Percentiles rank a stretch among this genome's conserved stretches.
Conservation (phyloP, 176 grass and related monocot species). For the Canna indica region DNA sequence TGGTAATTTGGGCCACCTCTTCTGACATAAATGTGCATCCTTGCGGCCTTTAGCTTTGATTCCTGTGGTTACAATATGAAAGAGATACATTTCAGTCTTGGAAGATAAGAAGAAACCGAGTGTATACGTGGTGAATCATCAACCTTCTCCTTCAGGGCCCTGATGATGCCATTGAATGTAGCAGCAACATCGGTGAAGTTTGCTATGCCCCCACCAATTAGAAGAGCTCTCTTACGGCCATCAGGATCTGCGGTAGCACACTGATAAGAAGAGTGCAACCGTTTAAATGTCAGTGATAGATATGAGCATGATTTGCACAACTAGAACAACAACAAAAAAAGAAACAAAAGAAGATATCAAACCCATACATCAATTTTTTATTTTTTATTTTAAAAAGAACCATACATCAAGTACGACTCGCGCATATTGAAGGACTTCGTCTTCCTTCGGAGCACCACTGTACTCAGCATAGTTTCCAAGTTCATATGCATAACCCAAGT, state of each 20-base stretch:
- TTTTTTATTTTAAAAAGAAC: too few relatives aligned
- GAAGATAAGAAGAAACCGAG: too few relatives aligned
- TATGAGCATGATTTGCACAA: neutral
- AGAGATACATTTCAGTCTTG: too few relatives aligned
- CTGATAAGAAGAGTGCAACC: conserved; percentile 1
- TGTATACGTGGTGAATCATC: too few relatives aligned
- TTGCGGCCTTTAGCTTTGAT: conserved; percentile 69
- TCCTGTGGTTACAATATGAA: too few relatives aligned
- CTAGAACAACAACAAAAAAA: too few relatives aligned
- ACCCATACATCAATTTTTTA: too few relatives aligned
- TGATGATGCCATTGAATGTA: conserved; percentile 46
- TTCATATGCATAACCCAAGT: conserved; percentile 79
- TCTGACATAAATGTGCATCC: conserved; percentile 77
- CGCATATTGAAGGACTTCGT: conserved; percentile 89
- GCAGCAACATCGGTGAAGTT: conserved; percentile 50
- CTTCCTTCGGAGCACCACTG: conserved; percentile 84
- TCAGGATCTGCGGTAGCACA: conserved; percentile 42
- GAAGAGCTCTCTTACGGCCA: conserved; percentile 40
- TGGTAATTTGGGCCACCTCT: conserved; percentile 86
- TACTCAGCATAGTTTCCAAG: conserved; percentile 90
- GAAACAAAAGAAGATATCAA: too few relatives aligned
- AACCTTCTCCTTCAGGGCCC: conserved; percentile 42
- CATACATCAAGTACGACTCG: conserved; percentile 90
- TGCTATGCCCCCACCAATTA: conserved; percentile 45
- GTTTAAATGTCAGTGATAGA: neutral